Percentiles rank a stretch among this genome's conserved stretches.
Evolutionary conservation across 148 eudicot genomes (phyloP).

Genomic region (Vaccinium vitisidaea): DNA sequence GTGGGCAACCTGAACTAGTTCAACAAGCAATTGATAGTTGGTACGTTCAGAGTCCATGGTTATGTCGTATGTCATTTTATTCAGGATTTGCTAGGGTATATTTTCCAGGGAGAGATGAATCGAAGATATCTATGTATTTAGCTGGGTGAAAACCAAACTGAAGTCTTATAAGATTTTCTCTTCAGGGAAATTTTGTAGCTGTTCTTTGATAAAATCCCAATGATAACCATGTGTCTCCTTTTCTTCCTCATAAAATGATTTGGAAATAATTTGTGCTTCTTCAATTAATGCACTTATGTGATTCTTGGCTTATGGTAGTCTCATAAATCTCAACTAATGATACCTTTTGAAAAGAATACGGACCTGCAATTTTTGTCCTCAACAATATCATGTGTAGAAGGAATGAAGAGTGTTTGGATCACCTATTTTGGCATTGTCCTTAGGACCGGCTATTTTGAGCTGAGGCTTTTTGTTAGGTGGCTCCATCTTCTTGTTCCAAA

Average conservation of each 20-base stretch:
- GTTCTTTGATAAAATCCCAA: not conserved
- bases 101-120: not conserved
- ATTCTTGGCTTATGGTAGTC: not conserved
- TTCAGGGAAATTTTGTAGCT: not conserved
- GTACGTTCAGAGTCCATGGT: constrained; percentile 31
- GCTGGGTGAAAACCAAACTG: not conserved
- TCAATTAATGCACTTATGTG: not conserved
- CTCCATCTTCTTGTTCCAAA: not conserved
- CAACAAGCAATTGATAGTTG: constrained; percentile 94
- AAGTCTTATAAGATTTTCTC: not conserved
- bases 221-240: not conserved
- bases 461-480: not conserved
- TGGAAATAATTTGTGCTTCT: not conserved
- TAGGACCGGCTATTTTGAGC: not conserved
- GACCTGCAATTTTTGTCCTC: not conserved
- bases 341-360: not conserved
- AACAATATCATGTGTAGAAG: not conserved
- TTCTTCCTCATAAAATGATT: not conserved
- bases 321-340: not conserved
- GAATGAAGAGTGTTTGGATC: constrained; percentile 1
- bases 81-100: not conserved
- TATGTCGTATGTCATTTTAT: constrained; percentile 4
- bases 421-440: not conserved
- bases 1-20: constrained; percentile 57
- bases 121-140: not conserved